These are phyloP conservation scores for Akanthomyces muscarius DNA, from an alignment of 2,329 filamentous ascomycete species.

Conservation along the genomic window DNA sequence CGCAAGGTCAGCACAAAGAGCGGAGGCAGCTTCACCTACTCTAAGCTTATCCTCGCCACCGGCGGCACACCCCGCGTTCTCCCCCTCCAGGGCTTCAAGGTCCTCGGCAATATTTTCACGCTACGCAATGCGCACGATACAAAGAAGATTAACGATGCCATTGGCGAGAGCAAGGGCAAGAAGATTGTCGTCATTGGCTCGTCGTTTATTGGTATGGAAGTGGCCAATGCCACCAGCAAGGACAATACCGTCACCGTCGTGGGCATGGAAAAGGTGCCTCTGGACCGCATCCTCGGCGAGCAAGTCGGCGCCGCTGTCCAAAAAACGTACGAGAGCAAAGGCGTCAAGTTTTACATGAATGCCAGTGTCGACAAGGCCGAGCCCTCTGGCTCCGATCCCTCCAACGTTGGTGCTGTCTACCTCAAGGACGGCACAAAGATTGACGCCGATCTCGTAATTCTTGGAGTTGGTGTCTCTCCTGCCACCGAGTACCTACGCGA, in stretches of 20 bases:
- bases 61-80: constrained; percentile 74
- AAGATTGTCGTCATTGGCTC: constrained; percentile 90
- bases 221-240: constrained; percentile 76
- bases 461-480: constrained; percentile 84
- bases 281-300: constrained; percentile 81
- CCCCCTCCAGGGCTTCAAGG: constrained; percentile 80
- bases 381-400: constrained; percentile 61
- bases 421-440: constrained; percentile 84
- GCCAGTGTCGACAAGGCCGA: constrained; percentile 80
- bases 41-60: constrained; percentile 85
- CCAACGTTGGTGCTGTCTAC: constrained; percentile 72
- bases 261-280: constrained; percentile 80
- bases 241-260: constrained; percentile 83
- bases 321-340: constrained; percentile 73
- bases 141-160: constrained; percentile 66
- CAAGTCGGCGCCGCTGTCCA: constrained; percentile 79
- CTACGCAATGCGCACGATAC: constrained; percentile 75
- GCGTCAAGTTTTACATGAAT: constrained; percentile 81
- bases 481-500: constrained; percentile 77
- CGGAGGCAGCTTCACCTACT: constrained; percentile 70
- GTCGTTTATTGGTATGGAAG: constrained; percentile 97
- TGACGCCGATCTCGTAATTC: constrained; percentile 82
- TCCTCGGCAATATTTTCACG: constrained; percentile 81
- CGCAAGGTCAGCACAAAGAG: constrained; percentile 72
- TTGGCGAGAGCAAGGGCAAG: constrained; percentile 78